These are phyloP conservation scores for Pestalotiopsis sp. DNA, from an alignment of 2,329 filamentous ascomycete genomes.

Conservation along the genomic window DNA sequence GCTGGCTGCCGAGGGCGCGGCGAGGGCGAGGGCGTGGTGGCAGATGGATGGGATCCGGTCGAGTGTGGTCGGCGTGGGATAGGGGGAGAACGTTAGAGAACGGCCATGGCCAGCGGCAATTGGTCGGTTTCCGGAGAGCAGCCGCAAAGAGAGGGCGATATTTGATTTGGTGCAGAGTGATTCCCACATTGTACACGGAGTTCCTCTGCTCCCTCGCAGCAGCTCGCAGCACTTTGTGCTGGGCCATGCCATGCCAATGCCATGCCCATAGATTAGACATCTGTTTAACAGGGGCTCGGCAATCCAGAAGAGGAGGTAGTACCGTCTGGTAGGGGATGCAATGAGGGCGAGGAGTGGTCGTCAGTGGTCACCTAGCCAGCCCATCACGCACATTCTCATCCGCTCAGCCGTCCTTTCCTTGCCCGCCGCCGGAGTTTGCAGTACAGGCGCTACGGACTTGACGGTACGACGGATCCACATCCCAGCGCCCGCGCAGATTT, in stretches of 20 bases:
- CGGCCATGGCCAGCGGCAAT: background rate
- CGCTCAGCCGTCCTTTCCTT: background rate
- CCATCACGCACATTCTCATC: background rate
- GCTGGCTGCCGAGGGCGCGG: too few relatives aligned
- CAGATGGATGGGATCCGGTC: background rate
- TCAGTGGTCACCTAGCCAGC: background rate
- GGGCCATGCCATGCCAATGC: background rate
- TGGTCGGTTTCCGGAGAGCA: background rate
- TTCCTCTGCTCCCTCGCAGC: background rate
- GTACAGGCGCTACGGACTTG: conserved; percentile 3
- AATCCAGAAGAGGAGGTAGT: background rate
- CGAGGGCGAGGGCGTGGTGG: background rate
- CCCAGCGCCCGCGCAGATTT: conserved; percentile 3
- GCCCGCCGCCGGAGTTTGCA: background rate
- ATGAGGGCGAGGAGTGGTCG: background rate
- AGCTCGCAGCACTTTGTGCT: background rate
- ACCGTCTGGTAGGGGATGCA: background rate
- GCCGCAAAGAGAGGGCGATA: background rate
- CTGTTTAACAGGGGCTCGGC: background rate
- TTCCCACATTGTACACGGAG: background rate
- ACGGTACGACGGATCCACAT: conserved; percentile 10
- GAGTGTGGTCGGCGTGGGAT: background rate
- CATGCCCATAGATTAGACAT: background rate
- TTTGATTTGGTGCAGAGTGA: background rate
- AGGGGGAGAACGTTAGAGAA: background rate